A percentile compares a stretch with the other conserved stretches of the same genome.
Conservation (phyloP, 805 yeast species). For the Nakazawaea molendinolei region DNA sequence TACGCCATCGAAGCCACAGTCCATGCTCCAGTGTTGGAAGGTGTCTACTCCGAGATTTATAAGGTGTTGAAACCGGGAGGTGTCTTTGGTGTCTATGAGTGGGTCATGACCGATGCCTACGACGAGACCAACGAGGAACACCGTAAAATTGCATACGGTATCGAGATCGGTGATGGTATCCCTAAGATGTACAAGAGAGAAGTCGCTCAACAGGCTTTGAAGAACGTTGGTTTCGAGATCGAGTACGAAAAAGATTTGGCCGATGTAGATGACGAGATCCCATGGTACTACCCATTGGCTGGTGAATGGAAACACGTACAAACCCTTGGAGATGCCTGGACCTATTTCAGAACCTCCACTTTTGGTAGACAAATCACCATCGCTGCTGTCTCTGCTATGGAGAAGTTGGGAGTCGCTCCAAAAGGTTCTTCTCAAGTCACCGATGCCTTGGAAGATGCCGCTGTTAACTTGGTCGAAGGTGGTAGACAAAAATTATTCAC, state of each 20-base stretch:
- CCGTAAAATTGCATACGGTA: conserved; percentile 92
- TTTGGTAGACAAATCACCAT: conserved; percentile 86
- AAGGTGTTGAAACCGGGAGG: conserved; percentile 98
- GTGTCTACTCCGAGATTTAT: conserved; percentile 91
- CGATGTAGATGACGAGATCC: conserved; percentile 71
- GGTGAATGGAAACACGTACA: conserved; percentile 92
- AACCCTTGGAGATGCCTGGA: conserved; percentile 65
- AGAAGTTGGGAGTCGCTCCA: conserved; percentile 83
- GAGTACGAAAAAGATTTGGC: conserved; percentile 78
- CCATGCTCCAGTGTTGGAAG: conserved; percentile 94
- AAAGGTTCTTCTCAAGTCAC: conserved; percentile 89
- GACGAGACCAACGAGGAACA: conserved; percentile 85
- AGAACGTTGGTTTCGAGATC: conserved; percentile 81
- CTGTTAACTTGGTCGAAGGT: conserved; percentile 89
- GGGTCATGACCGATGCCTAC: conserved; percentile 96
- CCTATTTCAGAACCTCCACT: conserved; percentile 82
- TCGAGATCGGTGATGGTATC: conserved; percentile 97
- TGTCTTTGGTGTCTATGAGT: conserved; percentile 94
- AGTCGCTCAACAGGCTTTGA: conserved; percentile 84
- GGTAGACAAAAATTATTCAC: conserved; percentile 87
- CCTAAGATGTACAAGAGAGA: conserved; percentile 88
- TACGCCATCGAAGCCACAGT: conserved; percentile 98
- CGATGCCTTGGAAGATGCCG: conserved; percentile 92
- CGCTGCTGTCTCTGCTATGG: conserved; percentile 72
- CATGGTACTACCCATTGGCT: conserved; percentile 96